Percentiles rank a stretch among this genome's conserved stretches.
Evolutionary conservation across 148 eudicot genomes (phyloP).

Genomic region (Arctostaphylos glauca): DNA sequence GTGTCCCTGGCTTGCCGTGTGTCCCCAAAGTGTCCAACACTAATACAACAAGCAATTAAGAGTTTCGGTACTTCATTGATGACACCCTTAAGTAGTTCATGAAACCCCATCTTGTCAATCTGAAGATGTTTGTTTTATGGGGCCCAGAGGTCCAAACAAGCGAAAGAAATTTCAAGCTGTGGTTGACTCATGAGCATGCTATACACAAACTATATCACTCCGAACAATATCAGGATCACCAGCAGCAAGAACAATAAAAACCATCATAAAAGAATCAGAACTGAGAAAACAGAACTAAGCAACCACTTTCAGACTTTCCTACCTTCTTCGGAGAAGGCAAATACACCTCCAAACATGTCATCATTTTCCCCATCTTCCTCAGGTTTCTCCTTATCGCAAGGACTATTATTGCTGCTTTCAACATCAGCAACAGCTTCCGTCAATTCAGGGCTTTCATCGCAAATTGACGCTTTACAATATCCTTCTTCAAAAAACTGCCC

Average conservation of each 20-base stretch:
- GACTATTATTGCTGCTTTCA: constrained; percentile 56
- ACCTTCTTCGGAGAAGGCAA: constrained; percentile 96
- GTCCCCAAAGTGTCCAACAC: no score
- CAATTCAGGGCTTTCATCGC: constrained; percentile 47
- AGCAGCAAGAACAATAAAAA: background rate
- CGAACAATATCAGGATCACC: background rate
- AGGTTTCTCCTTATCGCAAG: constrained; percentile 48
- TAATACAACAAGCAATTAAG: no score
- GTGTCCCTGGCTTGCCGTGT: no score
- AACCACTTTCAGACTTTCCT: constrained; percentile 3
- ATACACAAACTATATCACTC: background rate
- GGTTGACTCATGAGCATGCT: background rate
- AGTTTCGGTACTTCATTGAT: background rate
- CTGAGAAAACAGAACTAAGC: constrained; percentile 2
- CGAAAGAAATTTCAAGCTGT: background rate
- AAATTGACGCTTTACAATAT: constrained; percentile 68
- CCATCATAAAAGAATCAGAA: background rate
- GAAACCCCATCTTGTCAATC: background rate
- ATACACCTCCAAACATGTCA: constrained; percentile 82
- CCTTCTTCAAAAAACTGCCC: constrained; percentile 77
- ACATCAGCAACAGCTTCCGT: constrained; percentile 58
- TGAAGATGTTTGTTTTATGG: background rate
- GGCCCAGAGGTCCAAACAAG: background rate
- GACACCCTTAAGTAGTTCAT: background rate
- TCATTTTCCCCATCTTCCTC: constrained; percentile 87